These are phyloP conservation scores for Chamaecrista fasciculata DNA, from an alignment of 306 rosid genomes.

Conservation along the genomic window DNA sequence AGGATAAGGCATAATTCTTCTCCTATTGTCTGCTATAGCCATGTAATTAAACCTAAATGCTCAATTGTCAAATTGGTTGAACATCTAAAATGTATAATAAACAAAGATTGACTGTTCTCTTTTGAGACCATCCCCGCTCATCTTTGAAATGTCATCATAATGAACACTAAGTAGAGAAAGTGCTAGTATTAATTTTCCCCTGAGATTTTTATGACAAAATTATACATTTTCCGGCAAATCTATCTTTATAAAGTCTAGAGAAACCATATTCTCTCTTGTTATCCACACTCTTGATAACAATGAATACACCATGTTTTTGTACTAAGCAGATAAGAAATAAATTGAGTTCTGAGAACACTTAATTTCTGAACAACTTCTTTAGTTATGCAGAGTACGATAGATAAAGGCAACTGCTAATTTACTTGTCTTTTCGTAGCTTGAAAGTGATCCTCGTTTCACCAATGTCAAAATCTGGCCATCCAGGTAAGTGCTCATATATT, in stretches of 20 bases:
- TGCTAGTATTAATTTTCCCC: background rate
- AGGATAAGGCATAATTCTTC: constrained; percentile 77
- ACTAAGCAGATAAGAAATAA: background rate
- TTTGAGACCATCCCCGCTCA: constrained; percentile 43
- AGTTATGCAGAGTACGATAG: background rate
- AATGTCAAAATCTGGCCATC: constrained; percentile 81
- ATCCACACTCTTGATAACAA: background rate
- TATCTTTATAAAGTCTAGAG: background rate
- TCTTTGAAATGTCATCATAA: constrained; percentile 16
- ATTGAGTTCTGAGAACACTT: background rate
- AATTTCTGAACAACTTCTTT: background rate
- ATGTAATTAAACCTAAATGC: constrained; percentile 76
- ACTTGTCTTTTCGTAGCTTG: constrained; percentile 86
- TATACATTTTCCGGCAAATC: constrained; percentile 14
- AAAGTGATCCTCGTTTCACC: constrained; percentile 82
- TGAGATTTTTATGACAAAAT: constrained; percentile 10
- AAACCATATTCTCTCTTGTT: background rate
- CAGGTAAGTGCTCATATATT: constrained; percentile 73
- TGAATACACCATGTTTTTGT: background rate
- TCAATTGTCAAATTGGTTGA: constrained; percentile 38
- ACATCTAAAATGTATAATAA: constrained; percentile 12
- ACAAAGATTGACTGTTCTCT: constrained; percentile 33
- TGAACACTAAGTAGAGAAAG: constrained; percentile 7
- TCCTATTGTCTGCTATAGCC: constrained; percentile 86
- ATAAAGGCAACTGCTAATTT: background rate